Conservation (phyloP, 768 basidiomycete species). For the Collybia mongolica region DNA sequence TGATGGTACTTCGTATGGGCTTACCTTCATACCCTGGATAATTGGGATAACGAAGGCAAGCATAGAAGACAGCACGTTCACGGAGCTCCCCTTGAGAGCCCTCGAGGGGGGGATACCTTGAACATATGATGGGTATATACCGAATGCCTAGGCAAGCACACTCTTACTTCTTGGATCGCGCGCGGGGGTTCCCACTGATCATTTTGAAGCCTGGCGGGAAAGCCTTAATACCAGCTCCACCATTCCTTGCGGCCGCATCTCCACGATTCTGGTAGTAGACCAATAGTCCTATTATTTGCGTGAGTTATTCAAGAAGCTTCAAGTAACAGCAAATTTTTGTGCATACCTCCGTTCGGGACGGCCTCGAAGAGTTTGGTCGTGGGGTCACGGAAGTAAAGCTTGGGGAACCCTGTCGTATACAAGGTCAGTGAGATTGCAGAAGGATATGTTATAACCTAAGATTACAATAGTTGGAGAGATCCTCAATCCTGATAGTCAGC, state of each 20-base stretch:
- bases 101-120: conserved; percentile 24
- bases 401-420: conserved; percentile 33
- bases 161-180: conserved; percentile 33
- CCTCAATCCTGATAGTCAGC: conserved; percentile 17
- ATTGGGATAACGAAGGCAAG: conserved; percentile 36
- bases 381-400: conserved; percentile 40
- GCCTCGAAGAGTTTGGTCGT: conserved; percentile 32
- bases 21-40: conserved; percentile 26
- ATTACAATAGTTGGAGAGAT: conserved; percentile 40
- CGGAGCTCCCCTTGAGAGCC: conserved; percentile 38
- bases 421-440: not conserved
- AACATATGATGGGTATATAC: not conserved
- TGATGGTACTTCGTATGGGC: not conserved
- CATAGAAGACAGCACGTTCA: conserved; percentile 37
- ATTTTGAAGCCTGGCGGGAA: conserved; percentile 43
- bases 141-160: not conserved
- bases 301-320: not conserved
- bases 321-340: not conserved
- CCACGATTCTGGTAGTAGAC: conserved; percentile 45
- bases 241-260: conserved; percentile 32
- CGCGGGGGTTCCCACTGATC: conserved; percentile 38
- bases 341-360: conserved; percentile 35
- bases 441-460: not conserved
- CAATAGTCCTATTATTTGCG: conserved; percentile 24
- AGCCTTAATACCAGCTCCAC: conserved; percentile 37